Evolutionary conservation across 495 filamentous ascomycete genomes (phyloP), one percentile per base, ranked within the genome.

Genomic region (Daldinia loculata): DNA sequence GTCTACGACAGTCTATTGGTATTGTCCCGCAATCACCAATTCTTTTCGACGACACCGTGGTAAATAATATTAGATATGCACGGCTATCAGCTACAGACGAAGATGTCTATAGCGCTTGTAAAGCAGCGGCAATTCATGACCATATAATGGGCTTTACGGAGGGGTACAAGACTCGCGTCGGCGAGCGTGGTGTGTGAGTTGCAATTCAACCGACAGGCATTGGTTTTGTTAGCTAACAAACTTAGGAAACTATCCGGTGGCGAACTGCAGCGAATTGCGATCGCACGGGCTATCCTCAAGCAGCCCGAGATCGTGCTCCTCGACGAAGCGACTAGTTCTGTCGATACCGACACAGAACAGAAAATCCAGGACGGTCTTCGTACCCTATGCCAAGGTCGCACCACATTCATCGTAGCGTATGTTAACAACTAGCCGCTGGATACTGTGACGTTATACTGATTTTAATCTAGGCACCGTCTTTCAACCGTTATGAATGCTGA

Each of bases 181-280:
- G 89, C 6, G 88, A 90, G 50, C 80, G 85, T 6, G 89, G 89
- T 2, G 78, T 90, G 78, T 80, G 50, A 77, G 78, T 78, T 17
- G 6, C 53, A 19, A 30, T 36, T n/a, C 22, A 14, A 17, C 8
- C 11, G 1, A n/a, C 8, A 19, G 45, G 36, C 1, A 30, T 34
- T 27, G 14, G 17, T 8, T 30, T 0, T 2, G 39, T 12, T 48
- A 9, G 45, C 61, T 68, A 52, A 71, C 61, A 29, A 2, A 32
- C 1, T 12, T 62, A 80, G 78, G 34, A 91, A 90, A 72, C 80
- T 94, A 24, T 93, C 90, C 8, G 91, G 91, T 12, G 92, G 92
- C 6, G 91, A 94, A 77, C 78, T 88, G 48, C 92, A 94, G 76
- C 86, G 91, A 43, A 82, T 94, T n/a, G 87, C 92, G 1, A 92